Conservation (phyloP, 1,284 basidiomycete genomes). For the Stygiomarasmius scandens region DNA sequence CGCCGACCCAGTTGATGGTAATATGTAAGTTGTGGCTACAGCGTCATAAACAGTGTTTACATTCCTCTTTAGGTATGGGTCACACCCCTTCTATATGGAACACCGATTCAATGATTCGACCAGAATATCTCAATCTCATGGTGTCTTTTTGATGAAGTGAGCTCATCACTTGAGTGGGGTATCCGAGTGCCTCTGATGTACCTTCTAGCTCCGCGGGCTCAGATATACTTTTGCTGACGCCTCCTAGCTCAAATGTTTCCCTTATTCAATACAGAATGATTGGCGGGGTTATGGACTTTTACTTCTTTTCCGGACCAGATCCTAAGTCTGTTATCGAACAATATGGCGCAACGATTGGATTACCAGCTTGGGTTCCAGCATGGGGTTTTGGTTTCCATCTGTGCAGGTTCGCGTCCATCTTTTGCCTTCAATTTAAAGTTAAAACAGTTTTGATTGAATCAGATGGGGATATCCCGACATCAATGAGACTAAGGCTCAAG, state of each 20-base stretch:
- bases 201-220: conserved; percentile 56
- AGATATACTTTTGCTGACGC: conserved; percentile 66
- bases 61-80: conserved; percentile 56
- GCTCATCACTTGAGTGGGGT: not conserved
- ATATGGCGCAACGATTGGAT: conserved; percentile 61
- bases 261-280: conserved; percentile 67
- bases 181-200: not conserved
- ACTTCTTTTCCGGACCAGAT: conserved; percentile 71
- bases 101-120: conserved; percentile 57
- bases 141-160: conserved; percentile 69
- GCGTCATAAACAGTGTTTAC: no score
- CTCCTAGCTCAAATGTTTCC: conserved; percentile 49
- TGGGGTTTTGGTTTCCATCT: conserved; percentile 77
- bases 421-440: conserved; percentile 15
- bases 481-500: conserved; percentile 51
- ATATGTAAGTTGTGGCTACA: conserved; percentile 64
- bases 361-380: conserved; percentile 67
- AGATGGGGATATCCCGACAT: conserved; percentile 61
- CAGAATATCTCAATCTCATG: conserved; percentile 59
- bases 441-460: no score
- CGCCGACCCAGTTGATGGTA: conserved; percentile 61
- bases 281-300: conserved; percentile 69
- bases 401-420: conserved; percentile 48
- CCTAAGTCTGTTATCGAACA: conserved; percentile 70
- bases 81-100: conserved; percentile 71